Evolutionary conservation across 768 basidiomycete species (phyloP).

Genomic region (Tubosaeta brunneosetosa): DNA sequence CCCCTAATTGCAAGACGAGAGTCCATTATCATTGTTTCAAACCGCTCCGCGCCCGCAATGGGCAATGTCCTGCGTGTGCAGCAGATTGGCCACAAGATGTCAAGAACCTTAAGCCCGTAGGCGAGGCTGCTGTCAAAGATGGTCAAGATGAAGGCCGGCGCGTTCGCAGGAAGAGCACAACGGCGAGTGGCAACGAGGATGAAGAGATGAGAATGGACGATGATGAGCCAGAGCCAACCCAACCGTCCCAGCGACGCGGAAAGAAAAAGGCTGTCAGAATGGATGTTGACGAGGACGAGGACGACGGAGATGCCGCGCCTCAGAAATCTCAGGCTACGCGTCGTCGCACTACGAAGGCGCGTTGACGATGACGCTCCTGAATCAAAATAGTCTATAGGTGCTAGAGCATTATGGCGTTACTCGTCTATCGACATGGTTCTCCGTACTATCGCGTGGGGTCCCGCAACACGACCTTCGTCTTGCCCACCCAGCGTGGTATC

Average conservation of each 20-base stretch:
- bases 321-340: conserved; percentile 15
- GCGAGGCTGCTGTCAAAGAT: conserved; percentile 63
- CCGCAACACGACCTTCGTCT: conserved; percentile 44
- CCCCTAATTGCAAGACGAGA: conserved; percentile 55
- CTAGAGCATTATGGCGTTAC: conserved; percentile 20
- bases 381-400: conserved; percentile 4
- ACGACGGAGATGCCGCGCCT: conserved; percentile 20
- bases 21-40: conserved; percentile 65
- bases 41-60: conserved; percentile 41
- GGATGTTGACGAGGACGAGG: conserved; percentile 42
- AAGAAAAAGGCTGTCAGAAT: conserved; percentile 33
- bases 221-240: conserved; percentile 31
- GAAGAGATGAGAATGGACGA: conserved; percentile 36
- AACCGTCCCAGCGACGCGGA: conserved; percentile 25
- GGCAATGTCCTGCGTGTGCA: conserved; percentile 53
- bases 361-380: conserved; percentile 5
- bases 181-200: conserved; percentile 38
- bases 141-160: conserved; percentile 50
- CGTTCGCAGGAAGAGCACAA: conserved; percentile 30
- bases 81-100: conserved; percentile 56
- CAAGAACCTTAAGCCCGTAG: conserved; percentile 50
- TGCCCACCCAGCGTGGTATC: conserved; percentile 34
- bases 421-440: conserved; percentile 24
- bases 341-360: conserved; percentile 18
- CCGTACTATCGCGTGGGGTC: conserved; percentile 12